Conservation (phyloP, 805 yeast genomes). For the Nakazawaea anatomiae region DNA sequence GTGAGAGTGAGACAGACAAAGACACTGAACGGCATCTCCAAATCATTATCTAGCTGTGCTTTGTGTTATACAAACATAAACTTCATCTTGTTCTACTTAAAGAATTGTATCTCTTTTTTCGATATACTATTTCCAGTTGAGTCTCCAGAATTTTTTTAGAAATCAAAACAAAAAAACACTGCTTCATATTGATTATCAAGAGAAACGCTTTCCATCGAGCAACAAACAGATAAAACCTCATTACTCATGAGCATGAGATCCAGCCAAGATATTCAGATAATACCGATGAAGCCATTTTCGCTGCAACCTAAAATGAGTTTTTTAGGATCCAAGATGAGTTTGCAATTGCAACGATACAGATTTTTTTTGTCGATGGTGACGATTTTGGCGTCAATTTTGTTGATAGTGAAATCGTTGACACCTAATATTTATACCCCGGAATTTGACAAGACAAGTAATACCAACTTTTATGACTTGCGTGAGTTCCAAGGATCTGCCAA, state of each 20-base stretch:
- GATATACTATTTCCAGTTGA: no score
- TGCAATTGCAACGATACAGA: not conserved
- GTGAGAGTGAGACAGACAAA: no score
- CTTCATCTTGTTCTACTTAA: no score
- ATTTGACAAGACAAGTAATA: conserved; percentile 8
- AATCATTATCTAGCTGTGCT: no score
- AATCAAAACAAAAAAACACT: no score
- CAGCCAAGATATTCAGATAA: not conserved
- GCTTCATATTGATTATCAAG: no score
- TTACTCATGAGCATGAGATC: not conserved
- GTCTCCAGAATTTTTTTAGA: no score
- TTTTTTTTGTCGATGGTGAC: not conserved
- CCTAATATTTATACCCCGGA: conserved; percentile 8
- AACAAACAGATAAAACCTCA: not conserved
- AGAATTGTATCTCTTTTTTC: no score
- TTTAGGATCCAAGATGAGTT: not conserved
- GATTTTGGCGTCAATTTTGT: not conserved
- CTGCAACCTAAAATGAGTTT: not conserved
- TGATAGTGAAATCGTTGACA: conserved; percentile 2
- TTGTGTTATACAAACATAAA: no score
- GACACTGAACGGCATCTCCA: no score
- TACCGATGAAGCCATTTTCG: not conserved
- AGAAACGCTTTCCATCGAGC: no score
- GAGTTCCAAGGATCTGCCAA: conserved; percentile 36
- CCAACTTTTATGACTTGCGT: conserved; percentile 32